Evolutionary conservation across 192 early-diverging fungal genomes (phyloP), one percentile per base, ranked within the genome.

Genomic region (Nowakowskiella sp.): DNA sequence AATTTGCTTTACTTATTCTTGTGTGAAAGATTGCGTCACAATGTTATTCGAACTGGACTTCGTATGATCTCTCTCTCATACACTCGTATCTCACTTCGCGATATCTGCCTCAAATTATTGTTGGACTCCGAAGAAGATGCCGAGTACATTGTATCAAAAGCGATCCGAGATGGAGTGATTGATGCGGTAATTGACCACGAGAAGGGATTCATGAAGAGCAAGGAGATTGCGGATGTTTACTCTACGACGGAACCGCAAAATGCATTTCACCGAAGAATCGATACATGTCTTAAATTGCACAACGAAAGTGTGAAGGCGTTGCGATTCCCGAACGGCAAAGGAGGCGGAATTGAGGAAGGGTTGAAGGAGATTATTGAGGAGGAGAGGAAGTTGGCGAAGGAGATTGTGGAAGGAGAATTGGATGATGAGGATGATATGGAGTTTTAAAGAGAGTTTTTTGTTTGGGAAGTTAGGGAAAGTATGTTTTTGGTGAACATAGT

Each of bases 11-110:
- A 7, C 49, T 56, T 1, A 70, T 21, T 16, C 28, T 0, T 21
- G 42, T 61, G 6, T 13, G 10, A n/a, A 21, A 77, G 77, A 32
- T 71, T 99, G 44, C 92, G 94, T 27, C 96, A 99, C 70, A 97
- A 97, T 71, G 96, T 99, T 36, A 99, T 99, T 78, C 97, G 96
- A 76, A 88, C 96, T 7, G 96, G 94, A 28, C 88, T 99, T 44
- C 86, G 96, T 46, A 94, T 89, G 86, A 94, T 99, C 63, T 87
- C 84, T 65, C 53, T 93, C 47, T 88, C 91, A 0, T 99, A 99
- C 65, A 92, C 92, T n/a, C 83, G 88, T 26, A 97, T 99, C 45
- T 89, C 91, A 29, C 72, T 99, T 47, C 73, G 87, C 8, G 96
- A 99, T 62, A 92, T 97, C 42, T 97, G 96, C 70, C 66, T 94